These are phyloP conservation scores for Rosa multiflora DNA, from an alignment of 306 rosid genomes.

Conservation along the genomic window DNA sequence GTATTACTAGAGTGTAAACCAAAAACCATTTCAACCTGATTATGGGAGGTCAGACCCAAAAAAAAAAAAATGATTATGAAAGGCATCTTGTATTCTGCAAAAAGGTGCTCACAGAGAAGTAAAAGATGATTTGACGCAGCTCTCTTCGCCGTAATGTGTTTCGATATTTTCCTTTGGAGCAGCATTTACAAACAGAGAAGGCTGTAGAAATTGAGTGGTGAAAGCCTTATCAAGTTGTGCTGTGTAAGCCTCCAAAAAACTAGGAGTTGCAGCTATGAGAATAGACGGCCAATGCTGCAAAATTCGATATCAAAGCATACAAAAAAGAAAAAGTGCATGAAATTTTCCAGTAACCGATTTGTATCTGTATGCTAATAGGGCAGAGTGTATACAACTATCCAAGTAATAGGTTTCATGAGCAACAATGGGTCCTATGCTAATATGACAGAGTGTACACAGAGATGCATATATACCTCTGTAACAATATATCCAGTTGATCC, in stretches of 20 bases:
- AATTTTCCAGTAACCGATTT: not conserved
- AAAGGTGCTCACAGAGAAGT: slow-evolving; percentile 19
- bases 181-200: slow-evolving; percentile 76
- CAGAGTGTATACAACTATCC: not conserved
- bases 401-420: not conserved
- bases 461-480: slow-evolving; percentile 57
- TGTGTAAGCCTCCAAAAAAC: slow-evolving; percentile 92
- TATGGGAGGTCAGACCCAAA: too few relatives aligned
- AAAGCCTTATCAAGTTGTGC: slow-evolving; percentile 95
- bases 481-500: slow-evolving; percentile 83
- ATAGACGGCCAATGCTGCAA: slow-evolving; percentile 89
- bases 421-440: not conserved
- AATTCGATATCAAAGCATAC: slow-evolving; percentile 16
- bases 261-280: slow-evolving; percentile 68
- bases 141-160: not conserved
- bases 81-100: slow-evolving; percentile 22
- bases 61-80: not conserved
- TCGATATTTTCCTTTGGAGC: slow-evolving; percentile 12
- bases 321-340: not conserved
- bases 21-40: slow-evolving; percentile 15
- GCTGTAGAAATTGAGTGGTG: slow-evolving; percentile 81
- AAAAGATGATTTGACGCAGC: slow-evolving; percentile 2
- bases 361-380: too few relatives aligned
- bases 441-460: slow-evolving; percentile 17
- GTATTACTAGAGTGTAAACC: slow-evolving; percentile 7